Evolutionary conservation across 73 alveolate species (phyloP), one percentile per base, ranked within the genome.

Genomic region (Paramecium bursaria): DNA sequence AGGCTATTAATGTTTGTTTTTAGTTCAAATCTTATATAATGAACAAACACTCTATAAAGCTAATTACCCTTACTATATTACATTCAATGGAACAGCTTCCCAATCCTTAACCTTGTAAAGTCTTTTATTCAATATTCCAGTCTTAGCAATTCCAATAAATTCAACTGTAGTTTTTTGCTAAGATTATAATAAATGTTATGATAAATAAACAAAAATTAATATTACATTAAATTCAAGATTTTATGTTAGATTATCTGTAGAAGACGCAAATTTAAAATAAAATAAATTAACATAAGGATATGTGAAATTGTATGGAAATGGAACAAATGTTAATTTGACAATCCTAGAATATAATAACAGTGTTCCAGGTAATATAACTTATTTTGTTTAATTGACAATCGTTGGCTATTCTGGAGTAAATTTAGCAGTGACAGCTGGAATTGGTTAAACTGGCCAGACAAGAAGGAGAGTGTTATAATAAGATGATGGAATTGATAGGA

Each of bases 1-100:
- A n/a, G n/a, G n/a, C n/a, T n/a, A n/a, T n/a, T n/a, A n/a, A n/a
- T n/a, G n/a, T n/a, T n/a, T n/a, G n/a, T n/a, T n/a, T n/a, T n/a
- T n/a, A n/a, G n/a, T n/a, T n/a, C n/a, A n/a, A n/a, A n/a, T 67
- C 2, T 57, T 39, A 39, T 67, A 39, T 67, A 67, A 67, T 42
- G 82, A 67, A n/a, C 13, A 67, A 67, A 67, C 35, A 2, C 33
- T 67, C 60, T 67, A 67, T 42, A 35, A 31, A 19, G 22, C n/a
- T 5, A 67, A 67, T 19, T 67, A 47, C 50, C 33, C 82, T 14
- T 23, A 21, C 21, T 25, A 25, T 10, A 67, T 67, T 0, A 57
- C 33, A 39, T 67, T 30, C 44, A 25, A 53, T 3, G 17, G 22
- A 14, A 39, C 82, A 9, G 7, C 51, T 2, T 21, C 27, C 0